Evolutionary conservation across 2,329 filamentous ascomycete genomes (phyloP).

Genomic region (Gnomoniopsis smithogilvyi): DNA sequence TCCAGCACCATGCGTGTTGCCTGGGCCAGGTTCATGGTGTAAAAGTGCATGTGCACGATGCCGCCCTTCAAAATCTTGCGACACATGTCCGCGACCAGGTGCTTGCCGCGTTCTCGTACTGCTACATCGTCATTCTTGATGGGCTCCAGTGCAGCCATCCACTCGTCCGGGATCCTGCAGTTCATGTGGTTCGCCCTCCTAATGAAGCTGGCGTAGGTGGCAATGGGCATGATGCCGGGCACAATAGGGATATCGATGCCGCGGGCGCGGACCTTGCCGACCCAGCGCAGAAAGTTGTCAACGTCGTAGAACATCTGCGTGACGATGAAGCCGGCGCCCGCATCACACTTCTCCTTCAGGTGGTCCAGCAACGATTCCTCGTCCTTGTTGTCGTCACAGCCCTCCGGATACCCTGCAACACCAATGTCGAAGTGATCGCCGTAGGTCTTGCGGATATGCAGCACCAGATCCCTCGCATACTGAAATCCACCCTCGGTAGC

Average conservation of each 20-base stretch:
- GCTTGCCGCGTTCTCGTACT: conserved; percentile 85
- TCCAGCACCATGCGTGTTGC: conserved; percentile 92
- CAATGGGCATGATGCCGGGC: conserved; percentile 91
- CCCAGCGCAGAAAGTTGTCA: conserved; percentile 92
- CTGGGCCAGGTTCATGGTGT: conserved; percentile 98
- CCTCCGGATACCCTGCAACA: conserved; percentile 94
- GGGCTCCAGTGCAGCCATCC: conserved; percentile 80
- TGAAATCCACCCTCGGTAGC: conserved; percentile 82
- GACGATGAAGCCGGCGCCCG: conserved; percentile 88
- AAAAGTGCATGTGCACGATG: conserved; percentile 90
- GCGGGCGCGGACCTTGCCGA: conserved; percentile 76
- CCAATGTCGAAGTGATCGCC: conserved; percentile 95
- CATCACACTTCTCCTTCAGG: conserved; percentile 95
- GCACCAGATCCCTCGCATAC: conserved; percentile 84
- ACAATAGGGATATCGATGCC: conserved; percentile 73
- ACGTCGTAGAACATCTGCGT: conserved; percentile 99
- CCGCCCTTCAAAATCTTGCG: conserved; percentile 78
- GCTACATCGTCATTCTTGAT: conserved; percentile 96
- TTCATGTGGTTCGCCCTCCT: conserved; percentile 89
- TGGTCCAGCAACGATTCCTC: conserved; percentile 84
- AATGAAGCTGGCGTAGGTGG: conserved; percentile 90
- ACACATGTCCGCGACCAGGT: conserved; percentile 85
- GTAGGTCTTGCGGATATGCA: conserved; percentile 73
- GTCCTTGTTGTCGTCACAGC: conserved; percentile 88
- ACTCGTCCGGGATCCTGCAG: conserved; percentile 75